Evolutionary conservation across 768 basidiomycete genomes (phyloP).

Genomic region (Psilocybe cubensis): DNA sequence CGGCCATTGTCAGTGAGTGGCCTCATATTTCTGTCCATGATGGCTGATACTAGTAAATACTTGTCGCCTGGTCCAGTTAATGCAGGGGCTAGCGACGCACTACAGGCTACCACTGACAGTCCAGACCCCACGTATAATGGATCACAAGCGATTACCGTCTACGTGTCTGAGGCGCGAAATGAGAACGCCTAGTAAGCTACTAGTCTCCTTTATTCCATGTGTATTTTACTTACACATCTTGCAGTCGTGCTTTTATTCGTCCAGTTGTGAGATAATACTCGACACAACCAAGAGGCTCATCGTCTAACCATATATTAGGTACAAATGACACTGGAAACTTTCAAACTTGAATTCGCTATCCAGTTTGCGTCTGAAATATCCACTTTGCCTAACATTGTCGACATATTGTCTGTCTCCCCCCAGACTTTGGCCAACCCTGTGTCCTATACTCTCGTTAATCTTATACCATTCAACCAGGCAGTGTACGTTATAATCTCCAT

Average conservation of each 20-base stretch:
- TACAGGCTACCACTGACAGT: conserved; percentile 37
- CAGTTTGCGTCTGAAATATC: conserved; percentile 22
- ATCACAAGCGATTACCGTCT: conserved; percentile 51
- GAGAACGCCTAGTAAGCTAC: conserved; percentile 62
- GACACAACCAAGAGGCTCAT: background rate
- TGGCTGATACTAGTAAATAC: background rate
- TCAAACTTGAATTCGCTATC: conserved; percentile 25
- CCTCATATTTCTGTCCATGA: background rate
- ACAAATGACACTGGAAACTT: conserved; percentile 35
- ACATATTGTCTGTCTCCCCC: conserved; percentile 52
- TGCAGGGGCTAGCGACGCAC: conserved; percentile 37
- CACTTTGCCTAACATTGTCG: conserved; percentile 18
- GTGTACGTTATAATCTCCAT: conserved; percentile 46
- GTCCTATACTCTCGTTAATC: conserved; percentile 49
- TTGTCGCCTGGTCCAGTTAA: no score
- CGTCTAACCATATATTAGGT: conserved; percentile 24
- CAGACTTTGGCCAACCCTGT: conserved; percentile 52
- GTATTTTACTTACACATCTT: conserved; percentile 1
- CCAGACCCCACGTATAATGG: conserved; percentile 50
- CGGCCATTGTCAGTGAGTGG: conserved; percentile 49
- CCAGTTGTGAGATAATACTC: conserved; percentile 30
- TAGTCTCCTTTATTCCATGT: background rate
- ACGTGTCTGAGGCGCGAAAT: conserved; percentile 54
- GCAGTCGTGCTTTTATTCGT: conserved; percentile 34
- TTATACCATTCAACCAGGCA: conserved; percentile 62